Evolutionary conservation across 441 rosid genomes (phyloP).

Genomic region (Eruca vesicaria): DNA sequence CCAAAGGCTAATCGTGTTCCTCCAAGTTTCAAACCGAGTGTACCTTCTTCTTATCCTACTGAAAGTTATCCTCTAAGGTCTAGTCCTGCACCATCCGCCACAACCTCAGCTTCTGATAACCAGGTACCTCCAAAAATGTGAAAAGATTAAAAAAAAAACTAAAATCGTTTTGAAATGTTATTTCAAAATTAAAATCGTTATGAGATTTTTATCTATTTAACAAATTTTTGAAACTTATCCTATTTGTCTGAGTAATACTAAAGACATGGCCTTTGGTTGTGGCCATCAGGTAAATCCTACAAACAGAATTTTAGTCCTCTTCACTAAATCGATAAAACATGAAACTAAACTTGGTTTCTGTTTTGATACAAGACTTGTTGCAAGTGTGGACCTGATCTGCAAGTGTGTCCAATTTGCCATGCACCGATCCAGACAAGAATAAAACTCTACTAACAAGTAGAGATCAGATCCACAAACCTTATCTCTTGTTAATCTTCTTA

Average conservation of each 20-base stretch:
- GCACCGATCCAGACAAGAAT: conserved; percentile 59
- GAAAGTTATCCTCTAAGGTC: conserved; percentile 44
- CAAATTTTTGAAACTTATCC: too few relatives aligned
- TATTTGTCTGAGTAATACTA: conserved; percentile 57
- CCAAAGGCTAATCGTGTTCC: conserved; percentile 40
- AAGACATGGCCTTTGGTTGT: conserved; percentile 96
- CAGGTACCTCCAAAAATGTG: conserved; percentile 45
- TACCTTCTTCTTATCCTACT: conserved; percentile 36
- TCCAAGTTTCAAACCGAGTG: conserved; percentile 53
- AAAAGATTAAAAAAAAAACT: too few relatives aligned
- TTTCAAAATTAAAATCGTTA: too few relatives aligned
- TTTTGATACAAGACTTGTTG: conserved; percentile 53
- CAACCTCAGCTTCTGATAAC: conserved; percentile 52
- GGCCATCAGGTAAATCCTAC: conserved; percentile 78
- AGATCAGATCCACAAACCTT: too few relatives aligned
- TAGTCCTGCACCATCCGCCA: conserved; percentile 43
- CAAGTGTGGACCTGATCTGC: conserved; percentile 59
- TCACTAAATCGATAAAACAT: background rate
- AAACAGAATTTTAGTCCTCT: background rate
- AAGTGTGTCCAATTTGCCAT: conserved; percentile 63
- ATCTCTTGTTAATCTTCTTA: too few relatives aligned
- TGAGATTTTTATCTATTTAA: too few relatives aligned
- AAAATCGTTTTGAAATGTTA: too few relatives aligned
- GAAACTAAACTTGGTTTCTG: conserved; percentile 7
- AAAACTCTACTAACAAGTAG: conserved; percentile 53